These are phyloP conservation scores for Volvox africanus DNA, from an alignment of 139 green algal species.

Conservation along the genomic window DNA sequence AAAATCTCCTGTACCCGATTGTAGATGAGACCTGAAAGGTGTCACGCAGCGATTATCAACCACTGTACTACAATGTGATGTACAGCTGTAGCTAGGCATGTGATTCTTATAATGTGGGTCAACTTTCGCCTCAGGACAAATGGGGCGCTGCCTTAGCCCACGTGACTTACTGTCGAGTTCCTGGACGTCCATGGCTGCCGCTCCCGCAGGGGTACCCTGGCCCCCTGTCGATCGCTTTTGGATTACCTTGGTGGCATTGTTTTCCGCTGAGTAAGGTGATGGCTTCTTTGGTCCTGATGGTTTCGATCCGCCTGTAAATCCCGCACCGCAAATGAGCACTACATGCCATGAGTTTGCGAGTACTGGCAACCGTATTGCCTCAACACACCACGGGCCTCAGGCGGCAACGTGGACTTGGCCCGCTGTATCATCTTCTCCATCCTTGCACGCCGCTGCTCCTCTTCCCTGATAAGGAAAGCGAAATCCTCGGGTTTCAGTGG, in stretches of 20 bases:
- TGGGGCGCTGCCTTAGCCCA: too few relatives aligned
- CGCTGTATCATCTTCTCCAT: constrained; percentile 54
- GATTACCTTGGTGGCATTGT: background rate
- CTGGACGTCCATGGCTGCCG: background rate
- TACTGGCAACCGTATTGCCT: background rate
- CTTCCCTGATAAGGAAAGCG: constrained; percentile 15
- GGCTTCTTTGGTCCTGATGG: background rate
- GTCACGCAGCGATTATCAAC: background rate
- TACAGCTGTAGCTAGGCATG: background rate
- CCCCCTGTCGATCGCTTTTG: background rate
- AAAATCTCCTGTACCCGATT: constrained; percentile 50
- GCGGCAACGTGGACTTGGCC: constrained; percentile 42
- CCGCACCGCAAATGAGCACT: background rate
- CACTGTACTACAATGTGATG: background rate
- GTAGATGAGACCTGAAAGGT: constrained; percentile 46
- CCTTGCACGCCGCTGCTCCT: constrained; percentile 14
- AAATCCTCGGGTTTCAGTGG: background rate
- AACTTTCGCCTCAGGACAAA: too few relatives aligned
- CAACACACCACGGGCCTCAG: constrained; percentile 34
- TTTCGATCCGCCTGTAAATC: background rate
- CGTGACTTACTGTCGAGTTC: constrained; percentile 26
- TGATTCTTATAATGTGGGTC: too few relatives aligned
- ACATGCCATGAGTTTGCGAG: too few relatives aligned
- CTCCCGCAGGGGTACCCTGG: background rate
- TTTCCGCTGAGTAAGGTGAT: constrained; percentile 12